These are phyloP conservation scores for Lodderomyces theae DNA, from an alignment of 1,139 yeast genomes.

Conservation along the genomic window DNA sequence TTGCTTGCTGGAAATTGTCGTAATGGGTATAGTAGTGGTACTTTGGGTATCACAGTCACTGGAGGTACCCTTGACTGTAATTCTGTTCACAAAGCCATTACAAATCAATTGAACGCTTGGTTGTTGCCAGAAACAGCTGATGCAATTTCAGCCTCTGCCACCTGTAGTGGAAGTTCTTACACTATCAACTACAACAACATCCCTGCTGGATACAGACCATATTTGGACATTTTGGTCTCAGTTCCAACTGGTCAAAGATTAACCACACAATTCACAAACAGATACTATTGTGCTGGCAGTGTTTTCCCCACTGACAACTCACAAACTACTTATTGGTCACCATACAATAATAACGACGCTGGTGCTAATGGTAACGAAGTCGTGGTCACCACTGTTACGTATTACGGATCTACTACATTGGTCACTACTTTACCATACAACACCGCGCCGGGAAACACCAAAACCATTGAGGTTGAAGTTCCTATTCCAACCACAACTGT, in stretches of 20 bases:
- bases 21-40: slow-evolving; percentile 25
- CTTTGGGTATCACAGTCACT: slow-evolving; percentile 19
- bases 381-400: slow-evolving; percentile 20
- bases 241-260: slow-evolving; percentile 1
- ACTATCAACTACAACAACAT: slow-evolving; percentile 19
- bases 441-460: slow-evolving; percentile 1
- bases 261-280: slow-evolving; percentile 15
- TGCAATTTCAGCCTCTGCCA: slow-evolving; percentile 10
- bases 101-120: slow-evolving; percentile 25
- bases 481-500: slow-evolving; percentile 20
- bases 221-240: slow-evolving; percentile 16
- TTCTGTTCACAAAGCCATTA: slow-evolving; percentile 19
- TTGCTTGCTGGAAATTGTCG: slow-evolving; percentile 24
- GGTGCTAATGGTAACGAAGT: slow-evolving; percentile 14
- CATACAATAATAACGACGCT: slow-evolving; percentile 12
- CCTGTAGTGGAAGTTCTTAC: slow-evolving; percentile 17
- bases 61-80: slow-evolving; percentile 21
- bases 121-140: slow-evolving; percentile 15
- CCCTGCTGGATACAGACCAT: slow-evolving; percentile 32
- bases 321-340: slow-evolving; percentile 10
- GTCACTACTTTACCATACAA: slow-evolving; percentile 20
- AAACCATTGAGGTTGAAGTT: slow-evolving; percentile 6
- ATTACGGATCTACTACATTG: slow-evolving; percentile 21
- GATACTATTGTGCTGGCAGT: slow-evolving; percentile 15
- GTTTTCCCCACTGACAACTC: not conserved